Evolutionary conservation across 306 rosid genomes (phyloP).

Genomic region (Sicyos baderoa): DNA sequence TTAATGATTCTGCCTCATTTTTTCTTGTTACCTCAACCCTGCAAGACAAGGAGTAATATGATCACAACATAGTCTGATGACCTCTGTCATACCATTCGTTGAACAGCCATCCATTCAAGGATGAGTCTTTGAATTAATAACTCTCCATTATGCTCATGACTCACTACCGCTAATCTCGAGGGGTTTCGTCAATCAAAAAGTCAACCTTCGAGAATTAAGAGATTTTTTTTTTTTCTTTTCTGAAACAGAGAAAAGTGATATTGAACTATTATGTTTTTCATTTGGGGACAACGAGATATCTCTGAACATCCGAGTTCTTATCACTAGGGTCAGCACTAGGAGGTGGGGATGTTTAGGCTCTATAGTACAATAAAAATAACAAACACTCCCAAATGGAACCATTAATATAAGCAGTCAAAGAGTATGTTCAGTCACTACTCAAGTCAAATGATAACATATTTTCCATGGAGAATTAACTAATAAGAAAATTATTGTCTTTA

Average conservation of each 20-base stretch:
- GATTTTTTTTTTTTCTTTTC: no score
- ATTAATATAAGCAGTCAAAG: background rate
- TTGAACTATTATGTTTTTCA: no score
- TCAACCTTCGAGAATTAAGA: no score
- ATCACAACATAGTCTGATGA: background rate
- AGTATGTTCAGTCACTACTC: background rate
- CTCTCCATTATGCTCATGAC: background rate
- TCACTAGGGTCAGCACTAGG: background rate
- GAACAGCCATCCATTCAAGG: no score
- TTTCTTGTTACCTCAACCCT: conserved; percentile 15
- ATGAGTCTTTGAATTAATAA: no score
- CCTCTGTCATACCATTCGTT: background rate
- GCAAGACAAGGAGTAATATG: background rate
- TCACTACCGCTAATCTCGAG: background rate
- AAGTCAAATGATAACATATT: conserved; percentile 1
- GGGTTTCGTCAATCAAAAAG: background rate
- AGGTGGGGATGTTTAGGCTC: background rate
- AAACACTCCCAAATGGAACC: background rate
- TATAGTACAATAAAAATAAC: background rate
- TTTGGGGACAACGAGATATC: no score
- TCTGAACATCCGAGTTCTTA: no score
- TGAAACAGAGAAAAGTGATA: no score
- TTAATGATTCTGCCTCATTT: conserved; percentile 19
- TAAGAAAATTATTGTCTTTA: background rate
- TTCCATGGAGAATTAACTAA: background rate